Base-by-base conservation (phyloP, 371 early-diverging fungal species). In the Globomyces sp. region DNA sequence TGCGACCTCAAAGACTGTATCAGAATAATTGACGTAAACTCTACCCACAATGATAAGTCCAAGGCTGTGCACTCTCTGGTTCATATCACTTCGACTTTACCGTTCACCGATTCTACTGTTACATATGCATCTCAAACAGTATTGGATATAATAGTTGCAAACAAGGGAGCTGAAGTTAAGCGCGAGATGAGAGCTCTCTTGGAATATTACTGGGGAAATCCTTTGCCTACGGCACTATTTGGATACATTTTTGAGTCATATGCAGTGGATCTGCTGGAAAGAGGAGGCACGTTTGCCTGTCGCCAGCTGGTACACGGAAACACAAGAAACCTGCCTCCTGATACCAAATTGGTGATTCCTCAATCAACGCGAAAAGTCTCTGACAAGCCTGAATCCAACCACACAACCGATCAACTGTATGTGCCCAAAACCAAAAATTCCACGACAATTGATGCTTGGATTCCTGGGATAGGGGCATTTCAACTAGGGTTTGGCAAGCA, bases 401-500 rank as follows among this genome's bases (percentile, higher is more conserved):
- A 62, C 2, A 67, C 63, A 2, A 1, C 8, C n/a, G 67, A 65
- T 44, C 67, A 66, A 67, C 66, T 66, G 1, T 57, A 66, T 51
- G 66, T 66, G 1, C 66, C 66, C 3, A 66, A 66, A 66, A 66
- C 63, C 36, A 67, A 1, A 42, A 66, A 66, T 39, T 64, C 55
- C 52, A 47, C 66, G 5, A 4, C 66, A 34, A 65, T 66, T 42
- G 66, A 66, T 47, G 66, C 66, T 6, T 66, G 66, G 66, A 66
- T 66, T 49, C 65, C 66, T 9, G 66, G 66, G 11, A 34, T 39
- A 61, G 66, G 66, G n/a, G 66, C 66, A 67, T 66, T 66, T 46
- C 67, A 66, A 40, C 67, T 66, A 42, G 67, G 68, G 8, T 42
- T 66, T 44, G 66, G 66, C 2, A 66, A 64, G 48, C 34, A n/a